Percentiles rank a stretch among this genome's conserved stretches.
These are phyloP conservation scores for Penicillium pancosmium DNA, from an alignment of 495 filamentous ascomycete species.

Conservation along the genomic window DNA sequence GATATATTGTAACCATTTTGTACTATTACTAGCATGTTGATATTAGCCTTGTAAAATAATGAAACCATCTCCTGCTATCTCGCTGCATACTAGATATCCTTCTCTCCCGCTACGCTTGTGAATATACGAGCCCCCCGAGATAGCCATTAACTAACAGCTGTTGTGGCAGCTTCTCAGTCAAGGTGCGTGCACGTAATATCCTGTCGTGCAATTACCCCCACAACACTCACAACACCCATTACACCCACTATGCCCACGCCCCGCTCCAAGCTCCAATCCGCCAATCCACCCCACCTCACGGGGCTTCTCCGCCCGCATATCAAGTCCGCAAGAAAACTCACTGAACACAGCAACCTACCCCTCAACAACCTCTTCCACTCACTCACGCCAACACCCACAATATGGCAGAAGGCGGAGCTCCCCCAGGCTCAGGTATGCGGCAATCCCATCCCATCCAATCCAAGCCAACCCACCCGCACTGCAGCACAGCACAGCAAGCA, in stretches of 20 bases:
- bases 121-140: too few species aligned
- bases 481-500: neutral
- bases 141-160: too few species aligned
- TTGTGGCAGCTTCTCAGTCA: too few species aligned
- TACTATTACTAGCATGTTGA: conserved; percentile 8
- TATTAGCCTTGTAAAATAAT: conserved; percentile 1
- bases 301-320: conserved; percentile 22
- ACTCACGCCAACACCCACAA: conserved; percentile 24
- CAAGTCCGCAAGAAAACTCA: conserved; percentile 6
- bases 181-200: too few species aligned
- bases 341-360: neutral
- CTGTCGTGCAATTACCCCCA: too few species aligned
- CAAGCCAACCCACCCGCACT: neutral
- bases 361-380: conserved; percentile 14
- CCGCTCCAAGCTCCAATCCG: conserved; percentile 16
- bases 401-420: conserved; percentile 29
- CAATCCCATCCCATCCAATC: neutral
- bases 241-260: conserved; percentile 19
- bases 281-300: conserved; percentile 17
- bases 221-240: neutral
- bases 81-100: too few species aligned
- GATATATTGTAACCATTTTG: conserved; percentile 4
- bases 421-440: conserved; percentile 35
- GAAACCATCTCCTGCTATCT: too few species aligned
- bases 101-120: too few species aligned